Conservation (phyloP, 192 early-diverging fungal genomes). For the Diversispora eburnea region DNA sequence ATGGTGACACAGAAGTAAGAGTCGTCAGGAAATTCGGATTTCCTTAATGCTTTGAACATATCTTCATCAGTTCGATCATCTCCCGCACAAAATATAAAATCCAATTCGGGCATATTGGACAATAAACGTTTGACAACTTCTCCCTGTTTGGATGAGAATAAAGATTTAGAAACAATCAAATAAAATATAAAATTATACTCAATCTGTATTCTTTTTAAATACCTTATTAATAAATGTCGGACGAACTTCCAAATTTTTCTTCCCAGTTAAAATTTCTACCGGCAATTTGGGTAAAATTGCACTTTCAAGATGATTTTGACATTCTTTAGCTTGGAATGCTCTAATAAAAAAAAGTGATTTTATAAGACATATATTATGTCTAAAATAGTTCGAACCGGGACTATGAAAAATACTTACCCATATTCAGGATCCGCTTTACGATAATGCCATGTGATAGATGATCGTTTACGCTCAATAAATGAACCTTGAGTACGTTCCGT, state of each 20-base stretch:
- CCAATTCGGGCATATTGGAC: slow-evolving; percentile 56
- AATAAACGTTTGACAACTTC: slow-evolving; percentile 91
- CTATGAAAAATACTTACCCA: slow-evolving; percentile 44
- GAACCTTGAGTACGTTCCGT: slow-evolving; percentile 91
- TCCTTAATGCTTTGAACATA: slow-evolving; percentile 80
- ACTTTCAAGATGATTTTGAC: slow-evolving; percentile 91
- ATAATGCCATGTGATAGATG: slow-evolving; percentile 96
- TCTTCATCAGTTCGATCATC: slow-evolving; percentile 98
- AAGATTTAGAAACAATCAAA: background rate
- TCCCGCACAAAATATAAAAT: slow-evolving; percentile 94
- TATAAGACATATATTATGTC: background rate
- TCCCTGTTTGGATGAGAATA: slow-evolving; percentile 41
- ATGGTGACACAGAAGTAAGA: slow-evolving; percentile 75
- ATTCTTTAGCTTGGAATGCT: slow-evolving; percentile 95
- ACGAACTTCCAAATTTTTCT: slow-evolving; percentile 94
- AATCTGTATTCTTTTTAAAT: background rate
- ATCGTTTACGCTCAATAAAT: slow-evolving; percentile 89
- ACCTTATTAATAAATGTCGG: slow-evolving; percentile 90
- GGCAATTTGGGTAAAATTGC: slow-evolving; percentile 89
- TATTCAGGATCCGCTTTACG: slow-evolving; percentile 92
- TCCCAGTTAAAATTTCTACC: slow-evolving; percentile 91
- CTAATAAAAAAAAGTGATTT: slow-evolving; percentile 27
- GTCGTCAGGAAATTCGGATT: slow-evolving; percentile 22
- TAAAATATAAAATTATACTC: no score
- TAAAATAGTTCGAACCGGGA: background rate